A percentile compares a stretch with the other conserved stretches of the same genome.
These are phyloP conservation scores for Penicillium bovifimosum DNA, from an alignment of 495 filamentous ascomycete genomes.

Conservation along the genomic window DNA sequence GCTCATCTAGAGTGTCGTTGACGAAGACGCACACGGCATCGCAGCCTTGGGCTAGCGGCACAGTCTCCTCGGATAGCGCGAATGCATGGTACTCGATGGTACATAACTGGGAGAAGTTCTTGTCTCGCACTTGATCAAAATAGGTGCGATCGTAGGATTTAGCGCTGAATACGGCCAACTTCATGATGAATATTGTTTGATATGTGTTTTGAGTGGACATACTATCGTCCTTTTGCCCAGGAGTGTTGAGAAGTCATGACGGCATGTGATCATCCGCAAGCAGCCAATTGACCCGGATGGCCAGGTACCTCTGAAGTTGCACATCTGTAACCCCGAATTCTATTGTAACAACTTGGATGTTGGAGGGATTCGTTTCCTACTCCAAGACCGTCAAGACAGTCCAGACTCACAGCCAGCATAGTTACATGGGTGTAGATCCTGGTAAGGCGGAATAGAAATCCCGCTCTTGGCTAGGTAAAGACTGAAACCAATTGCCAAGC, in stretches of 20 bases:
- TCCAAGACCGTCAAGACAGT: no score
- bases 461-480: no score
- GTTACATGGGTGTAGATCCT: no score
- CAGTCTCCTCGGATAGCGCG: constrained; percentile 51
- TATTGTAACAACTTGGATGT: no score
- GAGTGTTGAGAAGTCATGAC: neutral
- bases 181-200: constrained; percentile 39
- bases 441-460: no score
- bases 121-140: constrained; percentile 30
- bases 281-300: neutral
- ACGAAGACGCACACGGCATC: constrained; percentile 67
- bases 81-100: constrained; percentile 51
- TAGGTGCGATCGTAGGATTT: constrained; percentile 56
- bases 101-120: constrained; percentile 26
- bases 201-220: neutral
- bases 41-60: constrained; percentile 46
- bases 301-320: neutral
- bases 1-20: constrained; percentile 53
- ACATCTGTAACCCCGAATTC: neutral
- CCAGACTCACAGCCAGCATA: no score
- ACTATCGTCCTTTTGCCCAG: no score
- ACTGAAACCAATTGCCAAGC: no score
- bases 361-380: no score
- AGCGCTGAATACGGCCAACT: constrained; percentile 57
- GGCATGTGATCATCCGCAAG: neutral